phyloP scores from a whole-genome alignment of 83 land plant genomes.

The Picea abies region DNA sequence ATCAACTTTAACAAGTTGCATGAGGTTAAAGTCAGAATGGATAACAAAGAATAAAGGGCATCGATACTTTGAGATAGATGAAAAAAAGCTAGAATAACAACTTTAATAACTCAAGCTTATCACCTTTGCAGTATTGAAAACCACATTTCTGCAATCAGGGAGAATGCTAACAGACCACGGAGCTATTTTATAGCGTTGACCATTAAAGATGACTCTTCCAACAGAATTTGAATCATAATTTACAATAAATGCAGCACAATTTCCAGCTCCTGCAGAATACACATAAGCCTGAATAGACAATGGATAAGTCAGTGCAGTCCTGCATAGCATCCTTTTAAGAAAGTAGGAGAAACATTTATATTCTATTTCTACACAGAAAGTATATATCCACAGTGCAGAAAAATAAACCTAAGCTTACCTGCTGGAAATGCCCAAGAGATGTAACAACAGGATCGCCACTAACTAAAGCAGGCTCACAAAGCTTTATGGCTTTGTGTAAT shows the following conservation, averaged over 20 bases:
- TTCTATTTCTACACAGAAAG: neutral
- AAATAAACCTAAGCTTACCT: conserved; percentile 34
- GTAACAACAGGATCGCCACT: conserved; percentile 44
- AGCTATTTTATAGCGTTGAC: conserved; percentile 20
- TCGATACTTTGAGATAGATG: neutral
- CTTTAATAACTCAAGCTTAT: neutral
- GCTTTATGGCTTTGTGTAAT: conserved; percentile 74
- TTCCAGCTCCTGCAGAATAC: conserved; percentile 20
- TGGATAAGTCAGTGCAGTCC: neutral
- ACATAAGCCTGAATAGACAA: conserved; percentile 29
- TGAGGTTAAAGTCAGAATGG: neutral
- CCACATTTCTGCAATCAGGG: conserved; percentile 26
- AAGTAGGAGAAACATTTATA: too few species aligned
- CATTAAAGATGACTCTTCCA: conserved; percentile 33
- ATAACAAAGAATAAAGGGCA: neutral
- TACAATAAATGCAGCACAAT: conserved; percentile 59
- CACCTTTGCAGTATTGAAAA: conserved; percentile 28
- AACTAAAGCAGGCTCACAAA: conserved; percentile 71
- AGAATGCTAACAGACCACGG: conserved; percentile 34
- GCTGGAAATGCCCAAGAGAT: conserved; percentile 49
- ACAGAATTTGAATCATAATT: conserved; percentile 24
- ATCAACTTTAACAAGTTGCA: neutral
- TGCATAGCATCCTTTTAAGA: neutral
- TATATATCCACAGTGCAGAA: neutral
- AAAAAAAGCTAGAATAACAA: neutral